Evolutionary conservation across 768 basidiomycete species (phyloP).

Genomic region (Saitozyma podzolica): DNA sequence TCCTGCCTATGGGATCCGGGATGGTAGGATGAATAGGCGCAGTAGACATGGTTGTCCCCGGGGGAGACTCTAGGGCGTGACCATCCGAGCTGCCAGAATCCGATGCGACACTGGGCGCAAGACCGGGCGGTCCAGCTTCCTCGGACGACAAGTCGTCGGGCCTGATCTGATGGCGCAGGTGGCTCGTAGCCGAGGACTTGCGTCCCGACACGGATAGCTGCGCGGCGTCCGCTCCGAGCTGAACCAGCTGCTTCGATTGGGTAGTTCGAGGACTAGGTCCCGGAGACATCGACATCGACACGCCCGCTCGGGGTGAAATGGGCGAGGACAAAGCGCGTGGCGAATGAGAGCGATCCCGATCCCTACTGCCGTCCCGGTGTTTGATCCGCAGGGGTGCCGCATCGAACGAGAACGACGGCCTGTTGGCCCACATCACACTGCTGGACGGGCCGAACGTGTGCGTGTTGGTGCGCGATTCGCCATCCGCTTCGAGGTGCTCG

Average conservation of each 20-base stretch:
- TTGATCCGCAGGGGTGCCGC: not conserved
- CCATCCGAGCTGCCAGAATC: constrained; percentile 42
- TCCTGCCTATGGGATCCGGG: not conserved
- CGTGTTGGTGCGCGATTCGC: too few relatives aligned
- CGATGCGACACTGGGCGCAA: constrained; percentile 36
- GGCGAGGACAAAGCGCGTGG: constrained; percentile 3
- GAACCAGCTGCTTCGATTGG: not conserved
- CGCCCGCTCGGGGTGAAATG: not conserved
- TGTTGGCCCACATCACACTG: constrained; percentile 13
- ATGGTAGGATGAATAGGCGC: too few relatives aligned
- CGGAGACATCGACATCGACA: constrained; percentile 4
- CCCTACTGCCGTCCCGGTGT: too few relatives aligned
- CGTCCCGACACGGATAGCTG: not conserved
- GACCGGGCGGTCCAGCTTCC: constrained; percentile 22
- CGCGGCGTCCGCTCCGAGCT: not conserved
- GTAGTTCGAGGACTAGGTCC: constrained; percentile 12
- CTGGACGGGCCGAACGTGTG: too few relatives aligned
- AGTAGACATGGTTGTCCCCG: not conserved
- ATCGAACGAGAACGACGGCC: constrained; percentile 16
- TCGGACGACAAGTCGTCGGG: constrained; percentile 2
- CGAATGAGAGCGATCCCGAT: constrained; percentile 4
- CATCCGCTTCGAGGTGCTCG: too few relatives aligned
- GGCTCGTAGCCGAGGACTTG: constrained; percentile 14
- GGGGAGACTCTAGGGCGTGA: constrained; percentile 31
- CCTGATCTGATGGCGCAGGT: constrained; percentile 20